Evolutionary conservation across 805 yeast species (phyloP).

Genomic region (Henningerozyma blattae): DNA sequence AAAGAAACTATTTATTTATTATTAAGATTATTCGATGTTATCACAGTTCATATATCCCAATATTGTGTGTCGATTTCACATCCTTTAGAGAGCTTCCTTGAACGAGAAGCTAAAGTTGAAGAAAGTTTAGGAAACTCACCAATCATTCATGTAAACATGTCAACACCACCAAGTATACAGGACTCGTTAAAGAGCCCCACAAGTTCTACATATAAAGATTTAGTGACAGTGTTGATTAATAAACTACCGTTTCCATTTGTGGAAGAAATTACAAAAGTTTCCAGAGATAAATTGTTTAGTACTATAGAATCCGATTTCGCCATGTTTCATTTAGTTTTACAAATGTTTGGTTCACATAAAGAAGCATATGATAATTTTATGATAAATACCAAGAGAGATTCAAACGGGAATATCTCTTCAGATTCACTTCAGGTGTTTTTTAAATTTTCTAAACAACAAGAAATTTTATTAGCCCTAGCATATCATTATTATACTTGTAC

Average conservation of each 20-base stretch:
- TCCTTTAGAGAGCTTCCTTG: slow-evolving; percentile 16
- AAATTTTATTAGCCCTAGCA: slow-evolving; percentile 12
- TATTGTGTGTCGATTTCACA: slow-evolving; percentile 14
- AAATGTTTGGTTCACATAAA: slow-evolving; percentile 11
- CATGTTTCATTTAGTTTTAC: slow-evolving; percentile 13
- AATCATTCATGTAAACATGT: neutral
- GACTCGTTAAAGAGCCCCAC: slow-evolving; percentile 4
- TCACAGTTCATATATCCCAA: slow-evolving; percentile 12
- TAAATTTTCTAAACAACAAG: slow-evolving; percentile 13
- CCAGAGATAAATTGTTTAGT: slow-evolving; percentile 6
- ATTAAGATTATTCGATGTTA: slow-evolving; percentile 20
- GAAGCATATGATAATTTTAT: slow-evolving; percentile 10
- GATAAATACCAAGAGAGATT: slow-evolving; percentile 3
- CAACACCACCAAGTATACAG: slow-evolving; percentile 12
- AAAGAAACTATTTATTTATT: slow-evolving; percentile 21
- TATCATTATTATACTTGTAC: slow-evolving; percentile 17
- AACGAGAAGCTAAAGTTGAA: slow-evolving; percentile 1
- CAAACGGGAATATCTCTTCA: neutral
- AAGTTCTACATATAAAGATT: slow-evolving; percentile 4
- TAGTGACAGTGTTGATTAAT: slow-evolving; percentile 9
- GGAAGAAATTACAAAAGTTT: slow-evolving; percentile 8
- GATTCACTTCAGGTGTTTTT: slow-evolving; percentile 6
- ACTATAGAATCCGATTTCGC: slow-evolving; percentile 10
- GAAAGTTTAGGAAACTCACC: neutral
- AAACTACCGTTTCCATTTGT: slow-evolving; percentile 16